These are phyloP conservation scores for Cetradonia linearis DNA, from an alignment of 495 filamentous ascomycete species.

Conservation along the genomic window DNA sequence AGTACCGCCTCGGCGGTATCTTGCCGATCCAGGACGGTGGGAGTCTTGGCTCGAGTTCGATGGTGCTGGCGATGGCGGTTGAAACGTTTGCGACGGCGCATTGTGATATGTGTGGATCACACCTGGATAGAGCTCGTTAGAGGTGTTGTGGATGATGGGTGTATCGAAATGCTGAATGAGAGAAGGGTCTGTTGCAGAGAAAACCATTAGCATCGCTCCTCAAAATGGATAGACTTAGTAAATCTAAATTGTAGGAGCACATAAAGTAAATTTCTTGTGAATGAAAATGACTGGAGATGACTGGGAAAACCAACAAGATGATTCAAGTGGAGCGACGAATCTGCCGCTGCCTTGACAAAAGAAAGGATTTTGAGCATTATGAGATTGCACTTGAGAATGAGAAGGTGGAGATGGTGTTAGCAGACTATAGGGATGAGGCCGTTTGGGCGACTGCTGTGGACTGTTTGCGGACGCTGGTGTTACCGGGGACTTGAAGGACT, in stretches of 20 bases:
- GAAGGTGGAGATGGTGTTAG: constrained; percentile 19
- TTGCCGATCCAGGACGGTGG: constrained; percentile 25
- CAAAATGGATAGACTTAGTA: neutral
- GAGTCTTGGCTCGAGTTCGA: constrained; percentile 28
- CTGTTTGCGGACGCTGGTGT: constrained; percentile 36
- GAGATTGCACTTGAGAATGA: constrained; percentile 18
- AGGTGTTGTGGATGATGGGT: constrained; percentile 31
- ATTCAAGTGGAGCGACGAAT: constrained; percentile 50
- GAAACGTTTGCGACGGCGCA: constrained; percentile 23
- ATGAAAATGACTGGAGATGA: constrained; percentile 23
- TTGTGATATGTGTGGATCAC: constrained; percentile 19
- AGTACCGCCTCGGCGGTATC: constrained; percentile 24
- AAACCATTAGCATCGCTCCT: constrained; percentile 10
- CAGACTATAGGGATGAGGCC: neutral
- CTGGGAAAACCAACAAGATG: constrained; percentile 54
- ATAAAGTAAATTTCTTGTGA: constrained; percentile 6
- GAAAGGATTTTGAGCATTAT: constrained; percentile 34
- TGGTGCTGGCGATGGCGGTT: constrained; percentile 31
- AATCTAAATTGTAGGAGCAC: constrained; percentile 1
- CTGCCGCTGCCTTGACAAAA: constrained; percentile 51
- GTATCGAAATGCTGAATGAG: constrained; percentile 42
- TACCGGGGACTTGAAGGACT: constrained; percentile 41
- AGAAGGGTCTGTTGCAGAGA: constrained; percentile 45
- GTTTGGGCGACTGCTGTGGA: constrained; percentile 5
- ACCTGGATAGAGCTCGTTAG: constrained; percentile 21